A percentile compares a stretch with the other conserved stretches of the same genome.
These are phyloP conservation scores for Phycomyces blakesleeanus DNA, from an alignment of 192 early-diverging fungal genomes.

Conservation along the genomic window DNA sequence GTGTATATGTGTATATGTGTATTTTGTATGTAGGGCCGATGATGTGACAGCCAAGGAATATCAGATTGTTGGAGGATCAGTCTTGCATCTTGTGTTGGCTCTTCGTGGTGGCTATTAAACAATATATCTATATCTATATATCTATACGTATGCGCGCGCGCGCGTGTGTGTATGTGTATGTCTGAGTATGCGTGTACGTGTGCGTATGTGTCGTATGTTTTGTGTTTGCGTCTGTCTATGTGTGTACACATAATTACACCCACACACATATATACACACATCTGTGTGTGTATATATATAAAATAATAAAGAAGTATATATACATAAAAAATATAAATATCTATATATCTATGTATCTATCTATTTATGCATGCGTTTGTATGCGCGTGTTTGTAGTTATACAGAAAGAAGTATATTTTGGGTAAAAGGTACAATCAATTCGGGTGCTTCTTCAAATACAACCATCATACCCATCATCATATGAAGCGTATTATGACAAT, in stretches of 20 bases:
- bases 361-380: neutral
- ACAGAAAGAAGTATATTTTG: neutral
- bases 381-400: neutral
- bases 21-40: constrained; percentile 58
- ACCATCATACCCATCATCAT: constrained; percentile 38
- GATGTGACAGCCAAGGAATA: constrained; percentile 68
- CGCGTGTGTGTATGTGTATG: too few species aligned
- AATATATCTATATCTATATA: too few species aligned
- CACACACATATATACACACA: too few species aligned
- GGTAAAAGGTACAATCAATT: constrained; percentile 4
- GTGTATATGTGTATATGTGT: neutral
- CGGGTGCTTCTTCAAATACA: constrained; percentile 25
- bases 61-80: constrained; percentile 71
- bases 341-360: too few species aligned
- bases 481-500: constrained; percentile 36
- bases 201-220: too few species aligned
- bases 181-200: too few species aligned
- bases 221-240: too few species aligned
- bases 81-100: constrained; percentile 91
- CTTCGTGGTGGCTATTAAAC: constrained; percentile 79
- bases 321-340: neutral
- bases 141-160: too few species aligned
- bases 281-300: neutral
- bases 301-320: neutral
- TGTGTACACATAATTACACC: too few species aligned